Base-by-base conservation (phyloP, 352 stramenopile genomes). In the Pythium chondricola region DNA sequence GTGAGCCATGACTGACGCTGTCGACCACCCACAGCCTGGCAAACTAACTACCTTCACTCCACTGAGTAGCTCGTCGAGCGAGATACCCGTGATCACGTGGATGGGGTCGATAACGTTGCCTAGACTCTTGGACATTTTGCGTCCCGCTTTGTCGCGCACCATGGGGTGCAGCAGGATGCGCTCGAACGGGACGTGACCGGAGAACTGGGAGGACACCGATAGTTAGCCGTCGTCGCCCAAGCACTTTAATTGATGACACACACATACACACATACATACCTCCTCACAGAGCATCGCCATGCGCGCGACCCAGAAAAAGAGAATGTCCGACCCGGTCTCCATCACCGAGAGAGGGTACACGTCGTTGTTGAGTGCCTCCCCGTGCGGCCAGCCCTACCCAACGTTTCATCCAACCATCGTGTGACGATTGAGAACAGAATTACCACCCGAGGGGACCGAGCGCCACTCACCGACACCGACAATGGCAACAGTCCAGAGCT, bases 231-330 rank as follows among this genome's bases (percentile, higher is more conserved):
- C 29, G 7, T 33, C 7, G 29, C 29, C 7, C 7, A 7, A 33
- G 29, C 11, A n/a, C 14, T 44, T 21, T 26, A 30, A 9, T 26
- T 20, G 32, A 30, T 32, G 35, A 24, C 30, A n/a, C 2, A 37
- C 9, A 11, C 21, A 43, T 31, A 6, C 1, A 4, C 8, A 35
- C 43, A 1, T 14, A 30, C 56, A 27, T 39, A 99, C 84, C 74
- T 99, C 86, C 68, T 99, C 81, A 47, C 95, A 97, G 48, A 99
- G 92, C 96, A 99, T 99, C 5, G 98, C 96, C 97, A 99, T 99
- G 35, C 97, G 86, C 13, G 96, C 97, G 36, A 99, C 97, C 97
- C 97, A 99, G 65, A 99, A 99, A 73, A 99, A 99, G 9, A 99
- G 71, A 71, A 99, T 99, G 67, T 99, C 97, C 25, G 96, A 95